A percentile compares a stretch with the other conserved stretches of the same genome.
phyloP scores from a whole-genome alignment of 2,329 filamentous ascomycete genomes.

The Fusarium oligoseptatum region DNA sequence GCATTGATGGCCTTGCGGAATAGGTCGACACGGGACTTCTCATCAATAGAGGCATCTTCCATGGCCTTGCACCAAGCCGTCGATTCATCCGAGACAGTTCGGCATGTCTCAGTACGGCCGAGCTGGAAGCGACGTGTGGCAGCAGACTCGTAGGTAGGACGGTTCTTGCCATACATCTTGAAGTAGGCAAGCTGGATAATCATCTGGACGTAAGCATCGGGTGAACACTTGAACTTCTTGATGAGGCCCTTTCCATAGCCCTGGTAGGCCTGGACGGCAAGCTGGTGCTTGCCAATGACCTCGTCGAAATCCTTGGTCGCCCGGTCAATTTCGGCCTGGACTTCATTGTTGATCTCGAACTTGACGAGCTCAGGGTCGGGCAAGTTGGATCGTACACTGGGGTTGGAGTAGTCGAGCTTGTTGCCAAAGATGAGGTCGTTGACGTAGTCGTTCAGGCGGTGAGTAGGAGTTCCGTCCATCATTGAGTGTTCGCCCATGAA shows the following conservation, averaged over 20 bases:
- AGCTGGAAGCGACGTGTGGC: slow-evolving; percentile 95
- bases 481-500: slow-evolving; percentile 99
- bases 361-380: slow-evolving; percentile 82
- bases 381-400: slow-evolving; percentile 82
- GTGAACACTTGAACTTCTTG: slow-evolving; percentile 99
- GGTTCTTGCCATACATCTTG: slow-evolving; percentile 99
- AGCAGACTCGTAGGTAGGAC: slow-evolving; percentile 97
- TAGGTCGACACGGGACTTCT: slow-evolving; percentile 76
- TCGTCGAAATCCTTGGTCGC: slow-evolving; percentile 83
- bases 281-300: slow-evolving; percentile 88
- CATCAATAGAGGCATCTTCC: slow-evolving; percentile 74
- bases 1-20: slow-evolving; percentile 86
- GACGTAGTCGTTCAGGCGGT: slow-evolving; percentile 95
- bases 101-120: slow-evolving; percentile 96
- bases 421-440: slow-evolving; percentile 94
- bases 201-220: slow-evolving; percentile 98
- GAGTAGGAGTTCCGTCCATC: slow-evolving; percentile 99
- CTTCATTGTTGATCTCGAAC: slow-evolving; percentile 82
- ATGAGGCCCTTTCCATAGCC: slow-evolving; percentile 98
- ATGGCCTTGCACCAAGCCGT: slow-evolving; percentile 92
- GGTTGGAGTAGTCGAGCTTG: slow-evolving; percentile 89
- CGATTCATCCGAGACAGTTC: slow-evolving; percentile 89
- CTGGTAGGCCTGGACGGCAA: slow-evolving; percentile 95
- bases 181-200: slow-evolving; percentile 97
- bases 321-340: slow-evolving; percentile 82